Evolutionary conservation across 78 protist genomes (phyloP), one percentile per base, ranked within the genome.

Genomic region (Dictyostelium brefeldianum): DNA sequence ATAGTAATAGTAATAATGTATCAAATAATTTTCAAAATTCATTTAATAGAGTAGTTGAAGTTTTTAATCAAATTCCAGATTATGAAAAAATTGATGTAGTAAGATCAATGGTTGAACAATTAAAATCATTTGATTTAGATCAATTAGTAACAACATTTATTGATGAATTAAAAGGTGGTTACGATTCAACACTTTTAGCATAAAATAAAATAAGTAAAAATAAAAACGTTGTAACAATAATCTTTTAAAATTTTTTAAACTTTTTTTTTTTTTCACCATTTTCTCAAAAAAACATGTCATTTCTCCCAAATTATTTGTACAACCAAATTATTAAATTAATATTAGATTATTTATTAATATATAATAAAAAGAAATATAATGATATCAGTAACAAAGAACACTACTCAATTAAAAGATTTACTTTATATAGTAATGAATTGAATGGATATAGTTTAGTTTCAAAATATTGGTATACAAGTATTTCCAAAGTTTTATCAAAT

Each of bases 41-140:
- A 17, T 85, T 85, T 31, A 75, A 85, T 62, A 27, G 83, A 10
- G 92, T 85, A 0, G 83, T 85, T 20, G 83, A 85, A 59, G 81
- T 47, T 29, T 85, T 47, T 51, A 85, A 85, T 57, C 47, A 10
- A n/a, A 80, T 85, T 17, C 74, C 81, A 48, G 36, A 18, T 5
- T 22, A 53, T 17, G 75, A 75, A 15, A 85, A 31, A 71, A 25
- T 22, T 9, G 78, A 73, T 18, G 51, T 22, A 14, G 62, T 85
- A 18, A 85, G 78, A 78, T 54, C 57, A 47, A 85, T 75, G 83
- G 92, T 85, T 18, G 46, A 59, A 73, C 56, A 57, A 41, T 64
- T 85, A 59, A 53, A 59, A 56, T 73, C 82, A 8, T 71, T 59
- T 20, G 92, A 85, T 29, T 54, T 85, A 29, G 83, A 75, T 47